phyloP scores from a whole-genome alignment of 2,329 filamentous ascomycete genomes.

The Phyllosticta citrichinensis region DNA sequence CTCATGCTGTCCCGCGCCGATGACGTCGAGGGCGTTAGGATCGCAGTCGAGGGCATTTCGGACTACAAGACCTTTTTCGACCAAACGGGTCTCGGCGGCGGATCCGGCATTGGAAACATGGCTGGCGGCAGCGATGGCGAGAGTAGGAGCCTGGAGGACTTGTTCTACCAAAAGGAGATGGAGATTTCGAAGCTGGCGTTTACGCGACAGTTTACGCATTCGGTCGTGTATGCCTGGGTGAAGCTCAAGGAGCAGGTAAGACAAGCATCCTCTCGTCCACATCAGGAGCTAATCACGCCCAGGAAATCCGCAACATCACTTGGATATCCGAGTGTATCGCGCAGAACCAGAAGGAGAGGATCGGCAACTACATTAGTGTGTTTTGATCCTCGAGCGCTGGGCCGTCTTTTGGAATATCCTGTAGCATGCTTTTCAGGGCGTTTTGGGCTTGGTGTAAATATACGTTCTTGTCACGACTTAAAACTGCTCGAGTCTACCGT shows the following conservation, averaged over 20 bases:
- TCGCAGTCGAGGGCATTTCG: slow-evolving; percentile 83
- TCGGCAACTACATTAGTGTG: slow-evolving; percentile 97
- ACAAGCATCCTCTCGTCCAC: slow-evolving; percentile 6
- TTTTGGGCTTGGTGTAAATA: slow-evolving; percentile 9
- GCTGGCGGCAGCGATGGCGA: slow-evolving; percentile 68
- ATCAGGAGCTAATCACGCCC: not conserved
- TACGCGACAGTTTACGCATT: slow-evolving; percentile 89
- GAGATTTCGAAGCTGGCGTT: slow-evolving; percentile 93
- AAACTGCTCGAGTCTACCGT: not conserved
- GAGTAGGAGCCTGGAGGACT: slow-evolving; percentile 83
- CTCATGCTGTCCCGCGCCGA: slow-evolving; percentile 92
- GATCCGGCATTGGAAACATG: slow-evolving; percentile 73
- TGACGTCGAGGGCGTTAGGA: slow-evolving; percentile 83
- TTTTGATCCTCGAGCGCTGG: slow-evolving; percentile 47
- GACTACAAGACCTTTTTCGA: slow-evolving; percentile 98
- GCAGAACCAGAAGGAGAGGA: slow-evolving; percentile 98
- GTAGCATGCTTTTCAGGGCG: slow-evolving; percentile 3
- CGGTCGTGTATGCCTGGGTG: slow-evolving; percentile 95
- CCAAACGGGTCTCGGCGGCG: slow-evolving; percentile 66
- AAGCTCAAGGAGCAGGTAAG: slow-evolving; percentile 92
- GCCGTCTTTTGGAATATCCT: slow-evolving; percentile 7
- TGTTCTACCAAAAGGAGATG: slow-evolving; percentile 99
- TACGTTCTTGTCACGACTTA: slow-evolving; percentile 1
- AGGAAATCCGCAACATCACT: slow-evolving; percentile 99
- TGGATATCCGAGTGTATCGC: slow-evolving; percentile 99